A percentile compares a stretch with the other conserved stretches of the same genome.
phyloP scores from a whole-genome alignment of 768 basidiomycete genomes.

The Galerina sulciceps region DNA sequence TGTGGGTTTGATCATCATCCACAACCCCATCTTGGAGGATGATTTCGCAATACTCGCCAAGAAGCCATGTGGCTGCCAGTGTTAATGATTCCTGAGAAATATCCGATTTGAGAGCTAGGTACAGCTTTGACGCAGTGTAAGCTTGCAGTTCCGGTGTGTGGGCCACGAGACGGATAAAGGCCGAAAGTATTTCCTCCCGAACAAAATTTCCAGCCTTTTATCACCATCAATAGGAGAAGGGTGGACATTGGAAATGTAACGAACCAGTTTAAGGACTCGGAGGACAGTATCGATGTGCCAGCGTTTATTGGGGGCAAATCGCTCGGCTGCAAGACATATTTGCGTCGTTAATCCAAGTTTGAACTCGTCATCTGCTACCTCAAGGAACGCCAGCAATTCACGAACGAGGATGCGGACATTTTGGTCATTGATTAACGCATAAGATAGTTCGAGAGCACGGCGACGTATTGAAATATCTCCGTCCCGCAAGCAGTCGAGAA shows the following conservation, averaged over 20 bases:
- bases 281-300: conserved; percentile 99
- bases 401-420: conserved; percentile 92
- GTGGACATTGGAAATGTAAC: conserved; percentile 25
- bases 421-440: conserved; percentile 93
- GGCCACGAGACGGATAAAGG: conserved; percentile 93
- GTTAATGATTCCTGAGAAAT: conserved; percentile 97
- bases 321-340: conserved; percentile 92
- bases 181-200: conserved; percentile 92
- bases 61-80: conserved; percentile 90
- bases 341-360: conserved; percentile 98
- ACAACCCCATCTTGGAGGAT: conserved; percentile 86
- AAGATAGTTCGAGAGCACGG: conserved; percentile 94
- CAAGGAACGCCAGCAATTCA: conserved; percentile 94
- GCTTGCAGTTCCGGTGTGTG: conserved; percentile 97
- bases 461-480: conserved; percentile 98
- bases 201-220: conserved; percentile 95
- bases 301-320: conserved; percentile 95
- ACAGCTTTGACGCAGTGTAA: conserved; percentile 92
- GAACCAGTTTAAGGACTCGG: conserved; percentile 86
- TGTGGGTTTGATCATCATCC: conserved; percentile 69
- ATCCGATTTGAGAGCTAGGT: conserved; percentile 83
- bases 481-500: conserved; percentile 98
- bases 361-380: conserved; percentile 98
- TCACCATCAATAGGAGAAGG: not conserved
- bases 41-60: conserved; percentile 95